Percentiles rank a stretch among this genome's conserved stretches.
phyloP scores from a whole-genome alignment of 257 asterid genomes.

The Petunia axillaris region DNA sequence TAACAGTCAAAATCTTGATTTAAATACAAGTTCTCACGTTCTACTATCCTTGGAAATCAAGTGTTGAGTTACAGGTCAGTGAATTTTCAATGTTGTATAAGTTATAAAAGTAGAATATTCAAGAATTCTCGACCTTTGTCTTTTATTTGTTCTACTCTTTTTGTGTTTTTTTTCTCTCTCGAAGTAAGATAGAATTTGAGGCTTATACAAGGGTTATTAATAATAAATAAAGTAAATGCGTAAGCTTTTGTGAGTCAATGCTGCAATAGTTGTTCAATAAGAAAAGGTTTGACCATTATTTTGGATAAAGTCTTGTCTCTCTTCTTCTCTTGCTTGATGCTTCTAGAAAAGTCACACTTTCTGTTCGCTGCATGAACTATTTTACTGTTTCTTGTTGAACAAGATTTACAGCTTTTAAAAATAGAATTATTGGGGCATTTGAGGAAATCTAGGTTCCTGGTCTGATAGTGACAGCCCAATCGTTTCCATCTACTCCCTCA shows the following conservation, averaged over 20 bases:
- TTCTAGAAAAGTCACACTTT: conserved; percentile 21
- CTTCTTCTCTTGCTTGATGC: not conserved
- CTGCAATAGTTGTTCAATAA: conserved; percentile 5
- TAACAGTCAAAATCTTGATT: no score
- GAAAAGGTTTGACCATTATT: conserved; percentile 6
- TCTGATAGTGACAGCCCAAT: not conserved
- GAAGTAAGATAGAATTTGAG: not conserved
- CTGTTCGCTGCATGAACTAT: not conserved
- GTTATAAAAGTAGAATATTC: not conserved
- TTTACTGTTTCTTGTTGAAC: not conserved
- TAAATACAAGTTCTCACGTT: no score
- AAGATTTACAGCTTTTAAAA: no score
- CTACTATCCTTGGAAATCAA: no score
- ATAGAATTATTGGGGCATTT: no score
- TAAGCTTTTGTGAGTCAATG: conserved; percentile 1
- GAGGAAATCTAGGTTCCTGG: not conserved
- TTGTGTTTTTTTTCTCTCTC: not conserved
- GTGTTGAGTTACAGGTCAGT: not conserved
- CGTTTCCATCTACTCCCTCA: no score
- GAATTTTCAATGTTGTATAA: not conserved
- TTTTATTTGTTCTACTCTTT: not conserved
- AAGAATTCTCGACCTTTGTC: not conserved
- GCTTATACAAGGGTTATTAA: not conserved
- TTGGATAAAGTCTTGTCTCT: conserved; percentile 17
- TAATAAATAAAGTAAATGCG: not conserved